These are phyloP conservation scores for Aspergillus bombycis DNA, from an alignment of 2,329 filamentous ascomycete genomes.

Conservation along the genomic window DNA sequence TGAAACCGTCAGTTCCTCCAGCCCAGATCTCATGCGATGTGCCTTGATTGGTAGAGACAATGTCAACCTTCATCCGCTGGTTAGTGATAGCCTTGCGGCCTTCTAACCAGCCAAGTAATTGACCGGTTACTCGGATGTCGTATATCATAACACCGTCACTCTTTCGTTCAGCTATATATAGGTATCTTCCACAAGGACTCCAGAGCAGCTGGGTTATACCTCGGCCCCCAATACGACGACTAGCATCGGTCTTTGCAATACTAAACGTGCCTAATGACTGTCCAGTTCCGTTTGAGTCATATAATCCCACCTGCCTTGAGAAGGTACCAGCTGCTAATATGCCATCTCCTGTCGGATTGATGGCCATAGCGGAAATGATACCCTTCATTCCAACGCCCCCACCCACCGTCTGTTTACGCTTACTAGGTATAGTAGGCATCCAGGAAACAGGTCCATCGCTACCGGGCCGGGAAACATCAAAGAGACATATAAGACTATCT, in stretches of 20 bases:
- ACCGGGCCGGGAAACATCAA: conserved; percentile 56
- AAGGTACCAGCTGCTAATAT: conserved; percentile 62
- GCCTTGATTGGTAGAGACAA: conserved; percentile 41
- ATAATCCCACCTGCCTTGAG: conserved; percentile 59
- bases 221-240: conserved; percentile 48
- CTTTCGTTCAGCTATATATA: conserved; percentile 61
- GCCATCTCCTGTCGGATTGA: conserved; percentile 47
- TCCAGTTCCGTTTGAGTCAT: conserved; percentile 54
- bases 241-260: conserved; percentile 44
- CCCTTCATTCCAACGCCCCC: conserved; percentile 58
- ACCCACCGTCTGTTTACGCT: conserved; percentile 49
- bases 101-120: conserved; percentile 54
- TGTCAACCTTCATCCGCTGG: conserved; percentile 60
- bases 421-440: conserved; percentile 54
- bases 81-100: conserved; percentile 53
- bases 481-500: conserved; percentile 56
- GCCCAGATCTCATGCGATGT: conserved; percentile 59
- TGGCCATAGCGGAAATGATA: conserved; percentile 55
- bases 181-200: conserved; percentile 61
- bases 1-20: conserved; percentile 60
- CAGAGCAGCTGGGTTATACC: conserved; percentile 61
- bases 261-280: conserved; percentile 56
- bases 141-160: conserved; percentile 61
- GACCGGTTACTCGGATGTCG: conserved; percentile 60
- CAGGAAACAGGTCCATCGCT: conserved; percentile 49